Base-by-base conservation (phyloP, 2,329 filamentous ascomycete species). In the Ilyonectria mors-panacis region DNA sequence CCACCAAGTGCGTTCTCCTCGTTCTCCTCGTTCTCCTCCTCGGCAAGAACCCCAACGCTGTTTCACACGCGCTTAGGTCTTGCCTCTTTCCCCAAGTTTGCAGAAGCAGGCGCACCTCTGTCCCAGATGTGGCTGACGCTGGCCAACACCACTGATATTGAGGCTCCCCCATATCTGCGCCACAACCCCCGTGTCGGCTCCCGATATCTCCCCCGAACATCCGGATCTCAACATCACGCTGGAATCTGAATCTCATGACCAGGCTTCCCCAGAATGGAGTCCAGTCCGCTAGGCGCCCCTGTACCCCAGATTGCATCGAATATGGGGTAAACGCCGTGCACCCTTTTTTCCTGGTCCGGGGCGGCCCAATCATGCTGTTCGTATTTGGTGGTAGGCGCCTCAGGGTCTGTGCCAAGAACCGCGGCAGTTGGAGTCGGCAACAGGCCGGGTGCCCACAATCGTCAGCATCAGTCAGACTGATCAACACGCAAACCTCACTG, bases 401-500 rank as follows among this genome's bases (percentile, higher is more conserved):
- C 58, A 23, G 71, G 70, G 70, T 58, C 67, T 63, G 71, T 74
- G 72, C 73, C 71, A 71, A 69, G 70, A 50, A 39, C 26, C 26
- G 28, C 73, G 73, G 73, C 73, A 75, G 61, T 75, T 75, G 64
- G 51, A 69, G 71, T 75, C 73, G 73, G 73, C 73, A 75, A 75
- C 50, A 19, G n/a, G 15, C 15, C n/a, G 39, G 6, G 39, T 42
- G 39, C 39, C 30, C 50, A 53, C n/a, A 33, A 6, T 5, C 9
- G 50, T 53, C 28, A 37, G n/a, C 28, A 23, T 53, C 50, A 35
- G 50, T 53, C 50, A 53, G 33, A 30, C 10, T 15, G 15, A 51
- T 28, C 9, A 12, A 33, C 26, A 12, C 7, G 21, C 15, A 39
- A n/a, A 42, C 39, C 39, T 42, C 39, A 42, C 39, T 15, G 39